Percentiles rank a stretch among this genome's conserved stretches.
phyloP scores from a whole-genome alignment of 306 rosid genomes.

The Glycyrrhiza uralensis region DNA sequence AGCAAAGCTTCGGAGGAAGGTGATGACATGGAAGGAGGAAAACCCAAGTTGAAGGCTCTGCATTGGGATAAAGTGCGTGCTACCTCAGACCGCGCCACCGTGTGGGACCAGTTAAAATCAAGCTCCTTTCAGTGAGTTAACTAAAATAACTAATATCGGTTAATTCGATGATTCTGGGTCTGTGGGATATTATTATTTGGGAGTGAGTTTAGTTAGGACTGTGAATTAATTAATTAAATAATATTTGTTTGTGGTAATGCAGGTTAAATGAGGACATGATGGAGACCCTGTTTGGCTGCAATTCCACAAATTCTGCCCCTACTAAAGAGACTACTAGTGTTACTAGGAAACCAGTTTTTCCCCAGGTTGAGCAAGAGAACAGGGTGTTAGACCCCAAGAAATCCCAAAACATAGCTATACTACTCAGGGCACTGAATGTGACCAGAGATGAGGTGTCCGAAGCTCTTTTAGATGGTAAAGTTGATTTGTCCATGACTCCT shows the following conservation, averaged over 20 bases:
- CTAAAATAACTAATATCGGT: background rate
- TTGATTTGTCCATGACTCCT: slow-evolving; percentile 13
- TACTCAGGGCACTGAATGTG: slow-evolving; percentile 90
- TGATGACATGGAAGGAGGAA: slow-evolving; percentile 64
- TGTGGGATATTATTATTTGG: background rate
- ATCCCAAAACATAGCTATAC: slow-evolving; percentile 92
- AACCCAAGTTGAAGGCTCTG: slow-evolving; percentile 85
- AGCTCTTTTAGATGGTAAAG: slow-evolving; percentile 89
- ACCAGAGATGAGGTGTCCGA: slow-evolving; percentile 91
- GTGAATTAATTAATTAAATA: background rate
- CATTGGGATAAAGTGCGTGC: slow-evolving; percentile 99
- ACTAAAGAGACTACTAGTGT: slow-evolving; percentile 49
- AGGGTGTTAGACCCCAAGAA: slow-evolving; percentile 92
- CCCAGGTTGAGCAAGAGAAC: slow-evolving; percentile 67
- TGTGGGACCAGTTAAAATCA: slow-evolving; percentile 97
- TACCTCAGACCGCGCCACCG: slow-evolving; percentile 91
- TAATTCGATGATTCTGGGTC: background rate
- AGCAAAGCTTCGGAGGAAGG: slow-evolving; percentile 32
- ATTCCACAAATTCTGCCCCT: slow-evolving; percentile 43
- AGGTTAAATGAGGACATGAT: slow-evolving; percentile 98
- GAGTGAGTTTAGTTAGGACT: background rate
- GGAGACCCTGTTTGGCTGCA: slow-evolving; percentile 88
- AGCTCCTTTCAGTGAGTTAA: slow-evolving; percentile 90
- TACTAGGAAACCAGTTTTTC: slow-evolving; percentile 62
- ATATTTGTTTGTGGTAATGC: slow-evolving; percentile 13